These are phyloP conservation scores for Syzygium grande DNA, from an alignment of 345 rosid species.

Conservation along the genomic window DNA sequence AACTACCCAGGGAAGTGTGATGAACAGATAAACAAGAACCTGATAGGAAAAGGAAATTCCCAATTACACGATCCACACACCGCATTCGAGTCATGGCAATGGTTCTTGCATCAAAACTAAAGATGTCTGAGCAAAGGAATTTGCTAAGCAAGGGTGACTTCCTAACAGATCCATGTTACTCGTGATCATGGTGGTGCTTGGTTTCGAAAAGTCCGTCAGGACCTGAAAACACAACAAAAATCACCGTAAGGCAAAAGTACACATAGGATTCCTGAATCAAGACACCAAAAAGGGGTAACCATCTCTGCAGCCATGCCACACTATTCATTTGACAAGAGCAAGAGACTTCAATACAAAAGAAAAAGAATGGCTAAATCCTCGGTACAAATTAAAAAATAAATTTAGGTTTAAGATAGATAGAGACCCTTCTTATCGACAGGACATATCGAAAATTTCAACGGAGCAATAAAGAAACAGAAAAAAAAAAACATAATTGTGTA, in stretches of 20 bases:
- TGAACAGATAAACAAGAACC: neutral
- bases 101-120: neutral
- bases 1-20: neutral
- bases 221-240: conserved; percentile 35
- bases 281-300: neutral
- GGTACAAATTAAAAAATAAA: neutral
- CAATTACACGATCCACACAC: neutral
- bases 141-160: neutral
- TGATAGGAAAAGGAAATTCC: neutral
- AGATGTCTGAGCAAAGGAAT: neutral
- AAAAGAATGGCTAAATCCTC: neutral
- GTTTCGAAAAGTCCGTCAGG: conserved; percentile 80
- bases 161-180: neutral
- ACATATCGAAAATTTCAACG: neutral
- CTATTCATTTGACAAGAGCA: neutral
- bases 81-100: neutral
- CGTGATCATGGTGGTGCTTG: conserved; percentile 43
- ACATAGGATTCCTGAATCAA: neutral
- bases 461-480: neutral
- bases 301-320: neutral
- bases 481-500: neutral
- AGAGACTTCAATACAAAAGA: neutral
- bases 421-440: neutral
- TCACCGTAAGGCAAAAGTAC: neutral
- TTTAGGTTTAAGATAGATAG: neutral